Percentiles rank a stretch among this genome's conserved stretches.
Evolutionary conservation across 2,329 filamentous ascomycete species (phyloP).

Genomic region (Acephala macrosclerotiorum): DNA sequence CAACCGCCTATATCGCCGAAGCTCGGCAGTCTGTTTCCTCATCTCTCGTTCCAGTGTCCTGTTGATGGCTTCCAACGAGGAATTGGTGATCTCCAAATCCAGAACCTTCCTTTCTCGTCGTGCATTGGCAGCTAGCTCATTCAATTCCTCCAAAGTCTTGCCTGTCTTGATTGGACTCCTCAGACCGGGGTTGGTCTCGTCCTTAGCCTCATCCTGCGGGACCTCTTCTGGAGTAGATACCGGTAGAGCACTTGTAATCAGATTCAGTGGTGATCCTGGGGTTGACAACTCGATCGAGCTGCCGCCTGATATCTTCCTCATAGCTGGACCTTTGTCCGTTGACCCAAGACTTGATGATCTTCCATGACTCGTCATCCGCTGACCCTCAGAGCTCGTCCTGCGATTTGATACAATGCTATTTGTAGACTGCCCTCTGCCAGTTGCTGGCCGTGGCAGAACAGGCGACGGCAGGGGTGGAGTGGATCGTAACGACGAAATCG

Average conservation of each 20-base stretch:
- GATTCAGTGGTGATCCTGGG: conserved; percentile 32
- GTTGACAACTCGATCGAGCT: conserved; percentile 28
- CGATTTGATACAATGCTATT: conserved; percentile 31
- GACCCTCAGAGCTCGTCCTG: conserved; percentile 35
- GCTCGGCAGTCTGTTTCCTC: conserved; percentile 86
- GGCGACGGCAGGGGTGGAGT: conserved; percentile 36
- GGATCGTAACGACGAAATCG: conserved; percentile 34
- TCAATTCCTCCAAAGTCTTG: conserved; percentile 65
- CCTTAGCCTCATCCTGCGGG: conserved; percentile 15
- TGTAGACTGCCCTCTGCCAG: conserved; percentile 36
- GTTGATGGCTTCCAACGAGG: conserved; percentile 93
- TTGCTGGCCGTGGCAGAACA: conserved; percentile 32
- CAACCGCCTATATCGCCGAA: conserved; percentile 85
- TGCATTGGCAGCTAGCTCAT: conserved; percentile 85
- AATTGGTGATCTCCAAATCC: conserved; percentile 96
- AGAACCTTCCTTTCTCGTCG: conserved; percentile 93
- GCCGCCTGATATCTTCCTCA: conserved; percentile 35
- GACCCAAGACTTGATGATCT: conserved; percentile 41
- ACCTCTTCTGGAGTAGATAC: conserved; percentile 37
- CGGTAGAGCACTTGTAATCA: conserved; percentile 31
- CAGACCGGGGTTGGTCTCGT: conserved; percentile 9
- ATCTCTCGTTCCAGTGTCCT: conserved; percentile 89
- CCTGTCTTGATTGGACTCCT: conserved; percentile 60
- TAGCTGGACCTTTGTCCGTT: conserved; percentile 28
- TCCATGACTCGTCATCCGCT: conserved; percentile 33